Evolutionary conservation across 805 yeast genomes (phyloP), one percentile per base, ranked within the genome.

Genomic region (Candida khao-thaluensis): DNA sequence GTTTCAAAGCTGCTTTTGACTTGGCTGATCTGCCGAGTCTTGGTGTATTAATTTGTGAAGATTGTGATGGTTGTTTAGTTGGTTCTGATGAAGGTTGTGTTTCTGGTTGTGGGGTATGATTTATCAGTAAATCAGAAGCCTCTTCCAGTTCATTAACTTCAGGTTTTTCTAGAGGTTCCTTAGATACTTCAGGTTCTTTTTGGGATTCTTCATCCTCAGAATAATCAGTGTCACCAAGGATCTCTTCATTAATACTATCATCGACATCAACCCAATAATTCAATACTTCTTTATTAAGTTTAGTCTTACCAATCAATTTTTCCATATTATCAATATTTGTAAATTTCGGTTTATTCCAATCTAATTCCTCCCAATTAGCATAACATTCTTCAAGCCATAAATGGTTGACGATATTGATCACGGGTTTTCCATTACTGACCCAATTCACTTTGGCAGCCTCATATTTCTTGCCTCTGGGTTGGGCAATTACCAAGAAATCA

Each of bases 381-480:
- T 72, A 91, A 29, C 88, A 75, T 39, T 85, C 90, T 53, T 91
- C 98, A 10, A 91, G 60, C 99, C 99, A 91, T 10, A 81, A 54
- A 59, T 88, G 96, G 53, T 85, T 89, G 1, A 86, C 81, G 2
- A 83, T 67, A 21, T 71, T 70, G 16, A 86, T 56, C 5, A 43
- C 41, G 0, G 58, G 60, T 5, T 47, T 33, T 0, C 54, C 56
- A 24, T 50, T 37, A 7, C 39, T 62, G 2, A 59, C 49, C 96
- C 96, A 89, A 44, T 72, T 71, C 5, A 43, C 39, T 24, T 66
- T 55, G 0, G 93, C 95, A 12, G 89, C 87, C 8, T 72, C 74
- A 52, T 76, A 87, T 60, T 91, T 91, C 40, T 73, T 76, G 2
- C 99, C 97, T 11, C 55, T 56, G 0, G 84, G 72, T 23, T 70